phyloP scores from a whole-genome alignment of 2,329 filamentous ascomycete species.

The Ceratocystis variospora region DNA sequence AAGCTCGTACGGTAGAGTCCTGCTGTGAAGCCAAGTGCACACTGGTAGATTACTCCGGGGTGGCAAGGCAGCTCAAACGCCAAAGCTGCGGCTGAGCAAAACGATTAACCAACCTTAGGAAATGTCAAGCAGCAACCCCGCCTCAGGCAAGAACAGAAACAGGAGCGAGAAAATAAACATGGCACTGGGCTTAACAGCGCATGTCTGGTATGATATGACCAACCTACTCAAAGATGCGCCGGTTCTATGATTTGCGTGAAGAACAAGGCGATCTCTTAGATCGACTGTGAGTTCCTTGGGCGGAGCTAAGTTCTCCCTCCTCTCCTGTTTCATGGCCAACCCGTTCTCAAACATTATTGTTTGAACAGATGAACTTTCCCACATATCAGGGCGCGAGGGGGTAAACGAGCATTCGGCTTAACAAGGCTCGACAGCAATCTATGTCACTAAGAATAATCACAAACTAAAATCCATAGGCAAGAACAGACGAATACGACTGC shows the following conservation, averaged over 20 bases:
- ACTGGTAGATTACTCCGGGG: not conserved
- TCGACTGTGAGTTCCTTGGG: not conserved
- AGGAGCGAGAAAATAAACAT: too few species aligned
- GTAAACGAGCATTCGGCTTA: not conserved
- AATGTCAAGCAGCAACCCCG: not conserved
- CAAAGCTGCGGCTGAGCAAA: not conserved
- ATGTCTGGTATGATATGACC: too few species aligned
- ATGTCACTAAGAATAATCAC: not conserved
- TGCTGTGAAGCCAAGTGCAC: too few species aligned
- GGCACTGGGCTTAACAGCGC: too few species aligned
- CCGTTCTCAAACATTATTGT: not conserved
- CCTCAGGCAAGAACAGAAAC: too few species aligned
- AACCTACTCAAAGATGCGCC: too few species aligned
- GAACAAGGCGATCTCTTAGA: not conserved
- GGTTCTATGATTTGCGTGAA: not conserved
- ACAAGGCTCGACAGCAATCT: not conserved
- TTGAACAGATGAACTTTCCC: conserved; percentile 7
- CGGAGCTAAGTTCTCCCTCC: not conserved
- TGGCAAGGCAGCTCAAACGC: not conserved
- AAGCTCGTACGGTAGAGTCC: too few species aligned
- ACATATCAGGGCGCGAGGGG: not conserved
- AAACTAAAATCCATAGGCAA: not conserved
- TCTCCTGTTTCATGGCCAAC: not conserved
- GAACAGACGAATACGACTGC: conserved; percentile 4
- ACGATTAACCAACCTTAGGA: not conserved